Conservation (phyloP, 164 flowering plant species). For the Hamamelis virginiana region DNA sequence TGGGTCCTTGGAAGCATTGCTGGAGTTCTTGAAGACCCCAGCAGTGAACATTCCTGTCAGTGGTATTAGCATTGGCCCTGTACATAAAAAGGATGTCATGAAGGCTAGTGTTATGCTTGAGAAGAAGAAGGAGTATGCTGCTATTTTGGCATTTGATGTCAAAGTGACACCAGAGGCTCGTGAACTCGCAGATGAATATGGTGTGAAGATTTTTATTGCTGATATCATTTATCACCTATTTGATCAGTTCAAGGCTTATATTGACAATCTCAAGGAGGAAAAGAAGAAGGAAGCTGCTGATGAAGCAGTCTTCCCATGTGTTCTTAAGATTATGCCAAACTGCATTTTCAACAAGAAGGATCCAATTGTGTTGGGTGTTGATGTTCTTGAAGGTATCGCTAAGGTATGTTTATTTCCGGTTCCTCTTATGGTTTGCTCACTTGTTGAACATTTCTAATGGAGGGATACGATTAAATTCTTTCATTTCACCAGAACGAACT, state of each 20-base stretch:
- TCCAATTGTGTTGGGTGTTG: conserved; percentile 93
- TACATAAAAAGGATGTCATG: conserved; percentile 96
- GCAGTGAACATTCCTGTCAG: conserved; percentile 91
- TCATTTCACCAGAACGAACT: neutral
- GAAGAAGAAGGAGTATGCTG: conserved; percentile 93
- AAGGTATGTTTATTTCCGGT: conserved; percentile 46
- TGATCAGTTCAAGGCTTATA: conserved; percentile 94
- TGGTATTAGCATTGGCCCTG: conserved; percentile 95
- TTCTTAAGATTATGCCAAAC: conserved; percentile 78
- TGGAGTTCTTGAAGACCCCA: conserved; percentile 88
- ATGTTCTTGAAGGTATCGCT: conserved; percentile 82
- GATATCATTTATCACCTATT: conserved; percentile 95
- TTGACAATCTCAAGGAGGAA: conserved; percentile 90
- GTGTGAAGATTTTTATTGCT: conserved; percentile 88
- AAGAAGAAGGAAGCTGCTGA: conserved; percentile 89
- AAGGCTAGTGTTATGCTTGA: conserved; percentile 97
- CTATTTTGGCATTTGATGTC: conserved; percentile 96
- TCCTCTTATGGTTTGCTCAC: neutral
- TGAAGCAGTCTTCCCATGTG: conserved; percentile 98
- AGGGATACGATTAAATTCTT: neutral
- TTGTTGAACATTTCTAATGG: neutral
- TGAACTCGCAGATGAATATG: conserved; percentile 88
- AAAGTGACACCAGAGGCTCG: conserved; percentile 96
- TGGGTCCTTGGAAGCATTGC: conserved; percentile 95
- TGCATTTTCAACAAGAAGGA: conserved; percentile 93